A percentile compares a stretch with the other conserved stretches of the same genome.
Evolutionary conservation across 1,139 yeast genomes (phyloP).

Genomic region (Eremothecium cymbalariae): DNA sequence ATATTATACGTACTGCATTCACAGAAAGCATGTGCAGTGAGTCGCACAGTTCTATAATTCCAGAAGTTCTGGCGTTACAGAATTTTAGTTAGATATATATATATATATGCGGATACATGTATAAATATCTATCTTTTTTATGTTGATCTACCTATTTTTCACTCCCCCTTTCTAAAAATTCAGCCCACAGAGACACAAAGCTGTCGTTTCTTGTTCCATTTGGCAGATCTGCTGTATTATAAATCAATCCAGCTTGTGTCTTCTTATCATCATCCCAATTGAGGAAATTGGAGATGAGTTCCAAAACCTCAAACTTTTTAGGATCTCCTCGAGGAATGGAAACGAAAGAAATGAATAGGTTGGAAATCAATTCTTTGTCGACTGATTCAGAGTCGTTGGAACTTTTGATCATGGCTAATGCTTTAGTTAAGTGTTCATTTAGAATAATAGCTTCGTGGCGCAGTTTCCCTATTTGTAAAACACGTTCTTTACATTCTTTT

Average conservation of each 20-base stretch:
- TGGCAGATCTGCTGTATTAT: conserved; percentile 29
- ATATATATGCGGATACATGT: too few relatives aligned
- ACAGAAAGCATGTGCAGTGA: too few relatives aligned
- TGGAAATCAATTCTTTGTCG: conserved; percentile 82
- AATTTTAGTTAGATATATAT: too few relatives aligned
- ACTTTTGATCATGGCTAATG: conserved; percentile 71
- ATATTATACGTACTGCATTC: too few relatives aligned
- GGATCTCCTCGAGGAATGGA: conserved; percentile 89
- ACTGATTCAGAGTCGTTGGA: conserved; percentile 66
- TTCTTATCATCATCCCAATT: conserved; percentile 84
- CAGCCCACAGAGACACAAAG: conserved; percentile 84
- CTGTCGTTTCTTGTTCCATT: conserved; percentile 46
- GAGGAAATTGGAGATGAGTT: conserved; percentile 69
- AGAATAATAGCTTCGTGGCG: conserved; percentile 93
- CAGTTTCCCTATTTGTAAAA: conserved; percentile 73
- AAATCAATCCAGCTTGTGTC: conserved; percentile 71
- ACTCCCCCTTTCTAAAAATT: conserved; percentile 73
- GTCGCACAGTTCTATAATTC: too few relatives aligned
- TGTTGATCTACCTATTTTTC: conserved; percentile 22
- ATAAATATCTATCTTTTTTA: too few relatives aligned
- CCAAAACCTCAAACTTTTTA: conserved; percentile 85
- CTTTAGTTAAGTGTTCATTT: conserved; percentile 89
- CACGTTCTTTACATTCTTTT: conserved; percentile 60
- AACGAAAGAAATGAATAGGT: conserved; percentile 74
- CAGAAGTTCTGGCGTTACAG: too few relatives aligned